These are phyloP conservation scores for Chaetomium fimeti DNA, from an alignment of 495 filamentous ascomycete species.

Conservation along the genomic window DNA sequence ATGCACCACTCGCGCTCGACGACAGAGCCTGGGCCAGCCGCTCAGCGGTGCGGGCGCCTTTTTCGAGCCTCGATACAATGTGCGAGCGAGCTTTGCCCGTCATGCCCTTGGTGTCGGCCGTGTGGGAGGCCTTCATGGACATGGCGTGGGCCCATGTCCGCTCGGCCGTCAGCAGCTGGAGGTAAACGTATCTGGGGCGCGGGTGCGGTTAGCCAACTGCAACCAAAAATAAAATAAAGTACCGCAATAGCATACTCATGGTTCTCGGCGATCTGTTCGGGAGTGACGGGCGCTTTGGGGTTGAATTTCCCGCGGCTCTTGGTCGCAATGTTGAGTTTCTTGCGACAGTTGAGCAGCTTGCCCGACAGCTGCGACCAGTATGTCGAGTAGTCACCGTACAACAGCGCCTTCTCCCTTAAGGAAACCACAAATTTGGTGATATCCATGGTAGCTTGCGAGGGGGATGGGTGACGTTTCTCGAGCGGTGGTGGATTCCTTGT, in stretches of 20 bases:
- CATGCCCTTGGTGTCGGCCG: constrained; percentile 73
- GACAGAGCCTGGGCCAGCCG: constrained; percentile 65
- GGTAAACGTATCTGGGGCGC: constrained; percentile 64
- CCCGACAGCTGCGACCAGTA: constrained; percentile 79
- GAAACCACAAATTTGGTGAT: constrained; percentile 81
- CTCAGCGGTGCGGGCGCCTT: constrained; percentile 69
- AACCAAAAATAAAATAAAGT: neutral
- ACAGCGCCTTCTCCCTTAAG: constrained; percentile 72
- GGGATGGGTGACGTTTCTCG: neutral
- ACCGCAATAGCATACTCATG: constrained; percentile 59
- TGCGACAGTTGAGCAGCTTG: constrained; percentile 78
- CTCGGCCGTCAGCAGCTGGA: constrained; percentile 82
- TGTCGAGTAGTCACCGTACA: constrained; percentile 83
- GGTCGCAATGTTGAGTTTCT: constrained; percentile 77
- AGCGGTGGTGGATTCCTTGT: constrained; percentile 1
- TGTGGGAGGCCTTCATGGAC: constrained; percentile 83
- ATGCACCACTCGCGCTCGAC: constrained; percentile 58
- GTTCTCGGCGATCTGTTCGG: constrained; percentile 73
- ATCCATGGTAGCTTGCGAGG: constrained; percentile 60
- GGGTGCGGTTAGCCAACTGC: constrained; percentile 15
- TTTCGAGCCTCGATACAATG: constrained; percentile 81
- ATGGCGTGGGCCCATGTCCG: constrained; percentile 96
- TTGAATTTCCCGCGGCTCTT: constrained; percentile 82
- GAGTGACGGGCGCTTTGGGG: constrained; percentile 66
- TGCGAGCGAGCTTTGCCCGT: constrained; percentile 78